Evolutionary conservation across 345 rosid species (phyloP).

Genomic region (Rhizophora apiculata): DNA sequence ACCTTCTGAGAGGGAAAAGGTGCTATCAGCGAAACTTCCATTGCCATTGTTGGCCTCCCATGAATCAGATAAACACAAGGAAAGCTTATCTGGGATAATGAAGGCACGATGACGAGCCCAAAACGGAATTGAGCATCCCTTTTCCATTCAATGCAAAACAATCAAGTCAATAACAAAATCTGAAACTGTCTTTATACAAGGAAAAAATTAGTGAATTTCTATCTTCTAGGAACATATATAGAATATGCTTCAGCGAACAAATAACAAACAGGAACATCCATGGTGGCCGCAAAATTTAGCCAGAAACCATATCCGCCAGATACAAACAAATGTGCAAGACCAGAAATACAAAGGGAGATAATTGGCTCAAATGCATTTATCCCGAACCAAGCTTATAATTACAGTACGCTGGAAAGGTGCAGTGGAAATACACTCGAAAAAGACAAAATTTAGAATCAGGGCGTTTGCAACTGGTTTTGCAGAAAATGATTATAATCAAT

Average conservation of each 20-base stretch:
- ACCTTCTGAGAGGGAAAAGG: slow-evolving; percentile 32
- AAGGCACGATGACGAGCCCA: slow-evolving; percentile 6
- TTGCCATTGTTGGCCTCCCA: slow-evolving; percentile 31
- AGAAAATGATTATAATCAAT: too few species aligned
- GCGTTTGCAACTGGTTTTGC: too few species aligned
- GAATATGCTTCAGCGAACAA: not conserved
- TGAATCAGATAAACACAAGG: slow-evolving; percentile 40
- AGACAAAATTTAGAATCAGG: too few species aligned
- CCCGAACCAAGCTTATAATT: too few species aligned
- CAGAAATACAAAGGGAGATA: too few species aligned
- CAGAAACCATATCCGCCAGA: not conserved
- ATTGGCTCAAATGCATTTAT: too few species aligned
- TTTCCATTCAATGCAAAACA: not conserved
- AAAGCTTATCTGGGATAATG: slow-evolving; percentile 38
- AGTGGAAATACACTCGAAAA: too few species aligned
- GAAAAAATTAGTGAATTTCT: too few species aligned
- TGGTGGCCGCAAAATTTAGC: not conserved
- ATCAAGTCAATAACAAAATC: not conserved
- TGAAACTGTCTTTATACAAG: not conserved
- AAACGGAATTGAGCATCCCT: not conserved
- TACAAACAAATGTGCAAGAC: not conserved
- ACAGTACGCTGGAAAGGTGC: too few species aligned
- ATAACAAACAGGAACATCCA: not conserved
- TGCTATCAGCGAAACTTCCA: slow-evolving; percentile 38
- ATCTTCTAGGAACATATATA: too few species aligned